Base-by-base conservation (phyloP, 352 stramenopile genomes). In the Pythium volutum region DNA sequence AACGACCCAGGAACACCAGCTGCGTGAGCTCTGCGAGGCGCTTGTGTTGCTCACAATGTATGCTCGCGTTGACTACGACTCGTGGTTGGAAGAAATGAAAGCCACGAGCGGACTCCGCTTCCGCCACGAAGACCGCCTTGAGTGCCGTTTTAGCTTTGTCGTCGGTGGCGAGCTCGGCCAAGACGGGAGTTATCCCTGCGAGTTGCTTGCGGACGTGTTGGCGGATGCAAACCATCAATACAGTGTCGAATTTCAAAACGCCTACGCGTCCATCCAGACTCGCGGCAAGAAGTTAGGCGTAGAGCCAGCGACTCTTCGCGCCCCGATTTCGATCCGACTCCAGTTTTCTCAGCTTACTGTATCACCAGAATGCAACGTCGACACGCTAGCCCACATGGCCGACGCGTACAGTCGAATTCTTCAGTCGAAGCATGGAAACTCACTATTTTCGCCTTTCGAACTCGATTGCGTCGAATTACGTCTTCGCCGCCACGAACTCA, bases 1-100 rank as follows among this genome's bases (percentile, higher is more conserved):
- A 16, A 20, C 4, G 9, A 23, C 34, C 5, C 34, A 62, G 25
- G 16, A 50, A 23, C 2, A 25, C 2, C 27, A 33, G 15, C 33
- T 62, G 12, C 33, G 45, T 4, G 31, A 62, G 26, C 45, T 62
- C 5, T 45, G 55, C 18, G 55, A 62, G 22, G 36, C 55, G n/a
- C 46, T 62, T 9, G 11, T 62, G 33, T 23, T 62, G 18, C 4
- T 54, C 3, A 42, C 55, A 4, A 41, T 55, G 55, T 54, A 55
- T 20, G 33, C 55, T 29, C 55, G 55, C n/a, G 10, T 62, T 20
- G 55, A 62, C 39, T 55, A 62, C 18, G 23, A 36, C 11, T 5
- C 22, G 22, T 62, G 55, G 55, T 33, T 55, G 1, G 22, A 33
- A 4, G 34, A 55, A 14, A 42, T 62, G 26, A 55, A 23, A 15